Evolutionary conservation across 768 basidiomycete species (phyloP), one percentile per base, ranked within the genome.

Genomic region (Mycena albidolilacea): DNA sequence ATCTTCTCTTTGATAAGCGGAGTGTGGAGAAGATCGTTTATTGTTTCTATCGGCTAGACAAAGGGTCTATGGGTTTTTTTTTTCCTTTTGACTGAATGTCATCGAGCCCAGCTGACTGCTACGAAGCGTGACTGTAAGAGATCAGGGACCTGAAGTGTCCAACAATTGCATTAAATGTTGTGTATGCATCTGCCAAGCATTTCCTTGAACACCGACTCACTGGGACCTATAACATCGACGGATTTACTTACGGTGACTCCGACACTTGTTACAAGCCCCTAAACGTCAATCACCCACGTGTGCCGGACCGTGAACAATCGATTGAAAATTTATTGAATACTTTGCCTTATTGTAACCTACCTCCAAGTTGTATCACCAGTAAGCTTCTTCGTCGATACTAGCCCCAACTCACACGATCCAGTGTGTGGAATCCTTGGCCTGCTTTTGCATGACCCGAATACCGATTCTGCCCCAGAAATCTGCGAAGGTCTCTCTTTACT

Each of bases 341-440:
- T 30, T 30, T 30, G 30, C 30, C 30, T 30, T 4, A 30, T 76
- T 67, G 37, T 58, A 52, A 73, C 67, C 57, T 68, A 44, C 38
- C 52, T 46, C 60, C n/a, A 38, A 48, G 12, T 19, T 5, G 21
- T 39, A 38, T 57, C 62, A 64, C 39, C 10, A 75, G 74, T 75
- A 10, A 72, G 74, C 17, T 17, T 43, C 38, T 12, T 21, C 14
- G 17, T 10, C 9, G 11, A 10, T 19, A 5, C n/a, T 37, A 7
- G 14, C n/a, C 17, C 19, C 10, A 7, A 37, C 62, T 63, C 38
- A 69, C 60, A 4, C 14, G 23, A 6, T 15, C 39, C 11, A 89
- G 87, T 98, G 97, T 98, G 97, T 82, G 97, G 97, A 75, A 95
- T 98, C 79, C 87, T 97, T 73, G 97, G 96, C 75, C 86, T 98